phyloP scores from a whole-genome alignment of 371 early-diverging fungal genomes.

The Mucor velutinosus region DNA sequence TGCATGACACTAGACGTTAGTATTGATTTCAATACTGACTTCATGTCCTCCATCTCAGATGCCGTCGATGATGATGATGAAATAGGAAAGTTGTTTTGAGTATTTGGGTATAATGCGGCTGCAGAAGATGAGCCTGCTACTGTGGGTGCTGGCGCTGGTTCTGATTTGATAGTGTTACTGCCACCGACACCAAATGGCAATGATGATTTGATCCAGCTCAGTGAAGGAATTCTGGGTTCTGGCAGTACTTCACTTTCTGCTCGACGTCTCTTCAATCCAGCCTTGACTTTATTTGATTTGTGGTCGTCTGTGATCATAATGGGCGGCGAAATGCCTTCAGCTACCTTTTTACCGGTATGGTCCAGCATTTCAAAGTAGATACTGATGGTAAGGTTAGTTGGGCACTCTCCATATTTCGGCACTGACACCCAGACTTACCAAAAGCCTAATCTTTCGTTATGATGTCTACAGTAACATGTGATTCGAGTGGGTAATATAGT shows the following conservation, averaged over 20 bases:
- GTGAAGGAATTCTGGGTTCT: constrained; percentile 6
- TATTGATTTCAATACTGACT: constrained; percentile 8
- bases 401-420: neutral
- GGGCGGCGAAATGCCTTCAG: constrained; percentile 86
- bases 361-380: constrained; percentile 83
- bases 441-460: constrained; percentile 90
- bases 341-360: constrained; percentile 66
- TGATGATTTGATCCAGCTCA: constrained; percentile 19
- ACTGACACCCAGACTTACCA: constrained; percentile 30
- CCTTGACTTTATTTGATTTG: constrained; percentile 78
- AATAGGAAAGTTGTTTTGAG: neutral
- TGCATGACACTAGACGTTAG: neutral
- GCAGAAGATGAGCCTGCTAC: neutral
- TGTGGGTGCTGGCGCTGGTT: constrained; percentile 1
- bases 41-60: constrained; percentile 2
- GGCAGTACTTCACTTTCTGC: constrained; percentile 35
- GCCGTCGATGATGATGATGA: constrained; percentile 3
- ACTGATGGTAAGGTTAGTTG: constrained; percentile 20
- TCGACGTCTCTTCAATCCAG: constrained; percentile 51
- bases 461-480: constrained; percentile 95
- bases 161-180: constrained; percentile 1
- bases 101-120: neutral
- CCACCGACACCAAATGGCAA: constrained; percentile 5
- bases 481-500: constrained; percentile 89
- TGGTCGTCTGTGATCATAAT: constrained; percentile 97